Percentiles rank a stretch among this genome's conserved stretches.
phyloP scores from a whole-genome alignment of 805 yeast genomes.

The Suhomyces prunicola region DNA sequence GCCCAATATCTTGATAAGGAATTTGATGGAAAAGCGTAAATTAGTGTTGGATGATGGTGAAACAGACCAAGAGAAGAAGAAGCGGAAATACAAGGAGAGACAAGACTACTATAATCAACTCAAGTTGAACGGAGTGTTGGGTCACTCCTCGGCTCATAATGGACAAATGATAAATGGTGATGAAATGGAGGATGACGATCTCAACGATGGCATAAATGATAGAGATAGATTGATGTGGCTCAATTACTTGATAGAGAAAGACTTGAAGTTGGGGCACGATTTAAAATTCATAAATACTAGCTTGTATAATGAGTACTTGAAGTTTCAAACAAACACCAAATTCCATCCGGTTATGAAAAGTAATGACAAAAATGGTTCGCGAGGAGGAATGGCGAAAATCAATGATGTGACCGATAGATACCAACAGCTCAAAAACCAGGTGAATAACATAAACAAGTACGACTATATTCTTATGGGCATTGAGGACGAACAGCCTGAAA shows the following conservation, averaged over 20 bases:
- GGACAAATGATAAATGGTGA: conserved; percentile 7
- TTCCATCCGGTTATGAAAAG: conserved; percentile 26
- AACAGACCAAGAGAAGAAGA: conserved; percentile 33
- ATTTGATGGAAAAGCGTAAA: conserved; percentile 37
- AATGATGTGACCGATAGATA: conserved; percentile 13
- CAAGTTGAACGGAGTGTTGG: conserved; percentile 23
- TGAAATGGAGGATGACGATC: conserved; percentile 20
- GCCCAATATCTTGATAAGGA: conserved; percentile 28
- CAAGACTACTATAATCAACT: conserved; percentile 40
- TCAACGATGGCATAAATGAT: conserved; percentile 17
- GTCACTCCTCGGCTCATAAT: conserved; percentile 2
- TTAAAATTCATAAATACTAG: conserved; percentile 31
- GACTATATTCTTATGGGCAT: conserved; percentile 28
- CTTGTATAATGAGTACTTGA: conserved; percentile 24
- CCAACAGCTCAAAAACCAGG: conserved; percentile 20
- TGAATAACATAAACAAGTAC: conserved; percentile 24
- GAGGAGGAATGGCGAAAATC: neutral
- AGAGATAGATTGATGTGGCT: conserved; percentile 34
- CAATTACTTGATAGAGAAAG: conserved; percentile 36
- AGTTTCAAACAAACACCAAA: conserved; percentile 25
- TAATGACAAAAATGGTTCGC: conserved; percentile 10
- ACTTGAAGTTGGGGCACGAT: conserved; percentile 35
- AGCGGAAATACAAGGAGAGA: conserved; percentile 32
- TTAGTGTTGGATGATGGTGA: conserved; percentile 33
- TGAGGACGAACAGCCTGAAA: conserved; percentile 17